Percentiles rank a stretch among this genome's conserved stretches.
Conservation (phyloP, 208 protist genomes). For the Entamoeba invadens region DNA sequence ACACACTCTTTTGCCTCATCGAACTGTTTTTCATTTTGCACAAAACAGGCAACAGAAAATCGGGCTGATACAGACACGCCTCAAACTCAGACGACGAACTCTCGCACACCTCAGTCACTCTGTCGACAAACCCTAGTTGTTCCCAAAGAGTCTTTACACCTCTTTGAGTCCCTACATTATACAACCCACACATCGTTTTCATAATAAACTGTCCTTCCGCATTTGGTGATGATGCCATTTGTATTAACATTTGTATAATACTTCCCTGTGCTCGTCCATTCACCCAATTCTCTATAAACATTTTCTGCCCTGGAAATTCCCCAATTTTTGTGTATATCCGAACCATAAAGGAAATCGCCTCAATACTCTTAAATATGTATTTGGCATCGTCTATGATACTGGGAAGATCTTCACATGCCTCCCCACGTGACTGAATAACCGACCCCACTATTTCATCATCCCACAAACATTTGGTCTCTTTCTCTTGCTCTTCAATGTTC, state of each 20-base stretch:
- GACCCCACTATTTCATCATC: neutral
- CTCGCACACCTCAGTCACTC: neutral
- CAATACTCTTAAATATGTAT: neutral
- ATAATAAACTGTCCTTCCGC: neutral
- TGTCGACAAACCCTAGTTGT: neutral
- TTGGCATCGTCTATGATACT: neutral
- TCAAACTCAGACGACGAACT: neutral
- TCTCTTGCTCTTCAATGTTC: neutral
- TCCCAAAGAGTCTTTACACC: neutral
- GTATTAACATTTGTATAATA: neutral
- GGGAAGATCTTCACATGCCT: neutral
- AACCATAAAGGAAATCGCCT: neutral
- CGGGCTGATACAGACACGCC: neutral
- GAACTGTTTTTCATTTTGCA: neutral
- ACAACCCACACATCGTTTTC: neutral
- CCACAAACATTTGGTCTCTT: neutral
- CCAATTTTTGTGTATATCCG: neutral
- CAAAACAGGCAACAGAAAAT: neutral
- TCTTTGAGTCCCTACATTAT: neutral
- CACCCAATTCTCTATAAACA: neutral
- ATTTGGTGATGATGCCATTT: neutral
- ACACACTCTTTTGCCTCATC: neutral
- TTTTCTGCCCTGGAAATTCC: neutral
- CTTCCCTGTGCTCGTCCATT: neutral
- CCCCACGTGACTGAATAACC: neutral